phyloP scores from a whole-genome alignment of 129 eudicot species.

The Kitagawia praeruptora region DNA sequence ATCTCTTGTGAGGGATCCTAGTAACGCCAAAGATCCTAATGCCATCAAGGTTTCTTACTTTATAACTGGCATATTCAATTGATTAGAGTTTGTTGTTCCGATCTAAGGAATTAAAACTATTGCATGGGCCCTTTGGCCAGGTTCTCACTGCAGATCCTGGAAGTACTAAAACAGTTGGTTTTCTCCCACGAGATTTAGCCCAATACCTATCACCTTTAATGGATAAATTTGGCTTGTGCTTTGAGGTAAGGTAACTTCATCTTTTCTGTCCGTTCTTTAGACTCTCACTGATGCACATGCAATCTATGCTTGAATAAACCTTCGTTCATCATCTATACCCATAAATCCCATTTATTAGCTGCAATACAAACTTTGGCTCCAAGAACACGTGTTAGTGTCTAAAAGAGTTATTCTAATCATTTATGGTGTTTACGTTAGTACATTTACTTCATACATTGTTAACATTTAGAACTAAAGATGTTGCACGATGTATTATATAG shows the following conservation, averaged over 20 bases:
- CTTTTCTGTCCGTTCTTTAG: background rate
- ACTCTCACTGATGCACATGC: background rate
- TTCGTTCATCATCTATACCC: background rate
- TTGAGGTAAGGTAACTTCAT: conserved; percentile 50
- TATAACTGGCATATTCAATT: conserved; percentile 2
- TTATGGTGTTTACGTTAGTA: background rate
- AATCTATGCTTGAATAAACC: background rate
- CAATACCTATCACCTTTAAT: conserved; percentile 70
- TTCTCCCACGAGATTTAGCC: conserved; percentile 77
- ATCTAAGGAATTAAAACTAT: conserved; percentile 10
- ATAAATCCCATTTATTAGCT: background rate
- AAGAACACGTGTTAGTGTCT: background rate
- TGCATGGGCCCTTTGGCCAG: conserved; percentile 34
- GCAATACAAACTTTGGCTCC: background rate
- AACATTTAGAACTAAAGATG: background rate
- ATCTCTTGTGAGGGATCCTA: conserved; percentile 61
- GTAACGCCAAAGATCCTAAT: conserved; percentile 69
- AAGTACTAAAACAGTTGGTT: conserved; percentile 49
- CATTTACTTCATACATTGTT: background rate
- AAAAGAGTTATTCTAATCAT: background rate
- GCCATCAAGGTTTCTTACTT: conserved; percentile 61
- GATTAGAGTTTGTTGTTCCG: conserved; percentile 5
- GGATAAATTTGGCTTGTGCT: conserved; percentile 51
- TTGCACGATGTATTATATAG: too few relatives aligned
- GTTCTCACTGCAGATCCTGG: conserved; percentile 58